Percentiles rank a stretch among this genome's conserved stretches.
Conservation (phyloP, 306 rosid genomes). For the Begonia peltatifolia region DNA sequence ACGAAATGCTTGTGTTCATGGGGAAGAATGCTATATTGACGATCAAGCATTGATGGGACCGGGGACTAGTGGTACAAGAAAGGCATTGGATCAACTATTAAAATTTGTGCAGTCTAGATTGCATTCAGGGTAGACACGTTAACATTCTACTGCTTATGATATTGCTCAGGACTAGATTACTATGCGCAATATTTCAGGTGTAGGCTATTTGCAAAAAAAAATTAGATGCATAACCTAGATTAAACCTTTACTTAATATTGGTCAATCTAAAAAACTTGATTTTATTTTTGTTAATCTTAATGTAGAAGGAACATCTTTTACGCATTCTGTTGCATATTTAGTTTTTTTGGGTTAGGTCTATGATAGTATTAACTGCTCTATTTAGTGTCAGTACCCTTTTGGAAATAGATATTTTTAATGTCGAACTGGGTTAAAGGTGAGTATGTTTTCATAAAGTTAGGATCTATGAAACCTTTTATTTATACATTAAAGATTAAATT, state of each 20-base stretch:
- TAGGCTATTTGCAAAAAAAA: not conserved
- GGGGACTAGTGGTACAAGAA: constrained; percentile 32
- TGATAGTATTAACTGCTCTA: not conserved
- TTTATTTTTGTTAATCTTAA: not conserved
- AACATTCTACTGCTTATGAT: not conserved
- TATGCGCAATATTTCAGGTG: not conserved
- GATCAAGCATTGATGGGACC: constrained; percentile 27
- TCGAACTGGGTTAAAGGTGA: too few relatives aligned
- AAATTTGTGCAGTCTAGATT: constrained; percentile 42
- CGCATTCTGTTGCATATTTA: too few relatives aligned
- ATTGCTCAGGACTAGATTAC: not conserved
- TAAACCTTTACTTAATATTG: not conserved
- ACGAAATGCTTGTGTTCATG: constrained; percentile 27
- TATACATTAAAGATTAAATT: not conserved
- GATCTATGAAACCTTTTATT: not conserved
- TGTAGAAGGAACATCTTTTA: too few relatives aligned
- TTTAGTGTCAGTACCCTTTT: not conserved
- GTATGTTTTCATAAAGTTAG: not conserved
- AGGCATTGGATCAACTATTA: constrained; percentile 50
- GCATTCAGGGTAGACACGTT: constrained; percentile 34
- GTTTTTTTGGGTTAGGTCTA: not conserved
- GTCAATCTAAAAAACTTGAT: not conserved
- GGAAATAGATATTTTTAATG: too few relatives aligned
- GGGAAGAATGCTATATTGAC: constrained; percentile 37
- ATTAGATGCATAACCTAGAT: not conserved